Conservation (phyloP, 2,329 filamentous ascomycete species). For the Lecanoromycetidae sp. region DNA sequence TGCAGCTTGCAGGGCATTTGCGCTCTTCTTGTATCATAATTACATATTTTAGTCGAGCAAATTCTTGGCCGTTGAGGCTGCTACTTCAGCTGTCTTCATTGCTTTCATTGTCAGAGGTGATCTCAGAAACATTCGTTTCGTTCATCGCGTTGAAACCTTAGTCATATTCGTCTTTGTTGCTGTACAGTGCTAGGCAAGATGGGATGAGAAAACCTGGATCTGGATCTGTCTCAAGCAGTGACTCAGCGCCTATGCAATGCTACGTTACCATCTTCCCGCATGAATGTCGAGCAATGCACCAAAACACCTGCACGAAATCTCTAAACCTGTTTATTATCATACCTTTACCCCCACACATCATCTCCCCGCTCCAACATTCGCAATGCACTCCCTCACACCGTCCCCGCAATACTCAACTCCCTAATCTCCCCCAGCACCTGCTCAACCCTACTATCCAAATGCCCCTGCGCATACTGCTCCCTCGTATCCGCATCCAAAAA, state of each 20-base stretch:
- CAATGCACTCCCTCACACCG: slow-evolving; percentile 35
- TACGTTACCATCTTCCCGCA: neutral
- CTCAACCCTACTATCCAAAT: slow-evolving; percentile 83
- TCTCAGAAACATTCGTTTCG: too few species aligned
- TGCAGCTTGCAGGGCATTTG: neutral
- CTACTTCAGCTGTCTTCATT: too few species aligned
- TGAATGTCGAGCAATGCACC: neutral
- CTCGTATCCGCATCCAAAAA: slow-evolving; percentile 91
- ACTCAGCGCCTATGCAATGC: slow-evolving; percentile 2
- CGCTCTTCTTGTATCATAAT: neutral
- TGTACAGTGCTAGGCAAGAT: too few species aligned
- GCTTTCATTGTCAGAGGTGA: too few species aligned
- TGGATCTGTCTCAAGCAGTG: neutral
- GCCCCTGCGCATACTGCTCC: slow-evolving; percentile 89
- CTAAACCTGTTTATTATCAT: neutral
- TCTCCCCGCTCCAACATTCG: neutral
- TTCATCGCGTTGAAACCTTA: too few species aligned
- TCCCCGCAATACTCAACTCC: slow-evolving; percentile 80
- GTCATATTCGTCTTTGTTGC: too few species aligned
- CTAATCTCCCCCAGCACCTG: slow-evolving; percentile 94
- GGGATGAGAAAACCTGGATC: too few species aligned
- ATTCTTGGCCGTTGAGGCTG: neutral
- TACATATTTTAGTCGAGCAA: neutral
- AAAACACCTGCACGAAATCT: neutral
- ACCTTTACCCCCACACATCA: neutral